phyloP scores from a whole-genome alignment of 129 eudicot genomes.

The Daucus carota region DH1_v3.0 NC_030385.2:44370001-44370500 shows the following conservation, averaged over 20 bases:
- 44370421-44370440: background rate
- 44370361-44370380: constrained; percentile 43
- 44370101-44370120: background rate
- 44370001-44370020: background rate
- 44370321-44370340: background rate
- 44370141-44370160: constrained; percentile 61
- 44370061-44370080: background rate
- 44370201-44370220: constrained; percentile 67
- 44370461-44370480: background rate
- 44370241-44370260: constrained; percentile 3
- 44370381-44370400: constrained; percentile 59
- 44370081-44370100: background rate
- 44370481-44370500: background rate
- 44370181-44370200: constrained; percentile 77
- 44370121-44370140: background rate
- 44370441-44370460: background rate
- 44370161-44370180: constrained; percentile 80
- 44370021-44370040: background rate
- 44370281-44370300: constrained; percentile 68
- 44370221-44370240: background rate
- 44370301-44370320: constrained; percentile 1
- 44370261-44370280: constrained; percentile 51
- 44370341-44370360: constrained; percentile 37
- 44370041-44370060: background rate
- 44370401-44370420: constrained; percentile 65